A percentile compares a stretch with the other conserved stretches of the same genome.
phyloP scores from a whole-genome alignment of 495 filamentous ascomycete species.

The Aspergillus nanangensis region DNA sequence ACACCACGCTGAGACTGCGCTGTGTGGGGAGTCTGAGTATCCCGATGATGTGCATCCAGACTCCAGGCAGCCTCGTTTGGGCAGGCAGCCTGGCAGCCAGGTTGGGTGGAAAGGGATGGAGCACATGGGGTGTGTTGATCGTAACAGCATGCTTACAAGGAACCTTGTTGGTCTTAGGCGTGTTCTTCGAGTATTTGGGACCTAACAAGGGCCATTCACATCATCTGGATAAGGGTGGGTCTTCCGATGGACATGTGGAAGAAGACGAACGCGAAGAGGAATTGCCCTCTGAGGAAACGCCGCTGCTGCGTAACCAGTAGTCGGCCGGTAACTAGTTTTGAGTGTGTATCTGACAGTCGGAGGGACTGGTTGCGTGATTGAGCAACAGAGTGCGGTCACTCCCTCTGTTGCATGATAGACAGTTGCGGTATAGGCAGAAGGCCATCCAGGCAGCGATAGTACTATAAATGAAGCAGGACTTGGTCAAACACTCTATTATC shows the following conservation, averaged over 20 bases:
- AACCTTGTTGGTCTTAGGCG: conserved; percentile 70
- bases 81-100: conserved; percentile 77
- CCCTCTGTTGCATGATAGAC: too few species aligned
- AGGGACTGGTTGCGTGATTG: too few species aligned
- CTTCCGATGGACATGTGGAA: conserved; percentile 17
- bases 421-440: too few species aligned
- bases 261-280: conserved; percentile 32
- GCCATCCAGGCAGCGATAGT: too few species aligned
- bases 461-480: too few species aligned
- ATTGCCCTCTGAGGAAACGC: conserved; percentile 44
- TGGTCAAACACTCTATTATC: too few species aligned
- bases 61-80: conserved; percentile 85
- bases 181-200: conserved; percentile 66
- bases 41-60: conserved; percentile 98
- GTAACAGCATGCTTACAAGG: conserved; percentile 86
- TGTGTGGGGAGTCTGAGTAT: conserved; percentile 87
- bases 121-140: conserved; percentile 85
- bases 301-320: conserved; percentile 33
- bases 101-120: conserved; percentile 83
- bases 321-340: not conserved
- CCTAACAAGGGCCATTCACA: conserved; percentile 30
- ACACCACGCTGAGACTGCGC: conserved; percentile 77
- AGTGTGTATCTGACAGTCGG: too few species aligned
- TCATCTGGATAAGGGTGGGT: conserved; percentile 22
- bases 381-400: too few species aligned